A percentile compares a stretch with the other conserved stretches of the same genome.
Evolutionary conservation across 2,329 filamentous ascomycete species (phyloP).

Genomic region (Aspergillus fumigatus): DNA sequence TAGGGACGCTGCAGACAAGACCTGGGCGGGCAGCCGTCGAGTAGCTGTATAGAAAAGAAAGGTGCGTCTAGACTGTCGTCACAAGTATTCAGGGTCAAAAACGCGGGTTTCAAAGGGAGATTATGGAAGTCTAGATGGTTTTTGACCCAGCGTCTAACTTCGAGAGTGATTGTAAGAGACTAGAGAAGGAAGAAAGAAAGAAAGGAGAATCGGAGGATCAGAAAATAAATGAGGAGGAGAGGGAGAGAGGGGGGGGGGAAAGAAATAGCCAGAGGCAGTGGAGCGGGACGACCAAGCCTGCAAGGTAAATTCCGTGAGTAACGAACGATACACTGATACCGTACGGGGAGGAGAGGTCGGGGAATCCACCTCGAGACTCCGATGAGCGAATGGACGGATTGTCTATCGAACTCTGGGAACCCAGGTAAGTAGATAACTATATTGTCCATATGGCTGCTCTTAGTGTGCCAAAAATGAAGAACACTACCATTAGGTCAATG

Average conservation of each 20-base stretch:
- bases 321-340: not conserved
- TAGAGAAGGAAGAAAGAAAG: constrained; percentile 7
- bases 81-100: constrained; percentile 17
- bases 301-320: not conserved
- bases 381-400: constrained; percentile 14
- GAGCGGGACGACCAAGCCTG: not conserved
- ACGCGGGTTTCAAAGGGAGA: constrained; percentile 15
- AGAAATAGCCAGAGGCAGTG: not conserved
- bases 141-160: constrained; percentile 20
- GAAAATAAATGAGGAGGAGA: constrained; percentile 14
- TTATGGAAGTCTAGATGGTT: constrained; percentile 4
- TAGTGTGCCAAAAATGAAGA: too few relatives aligned
- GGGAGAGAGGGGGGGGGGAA: constrained; percentile 17
- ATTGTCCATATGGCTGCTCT: too few relatives aligned
- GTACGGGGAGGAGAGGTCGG: constrained; percentile 17
- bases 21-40: constrained; percentile 12
- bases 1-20: constrained; percentile 16
- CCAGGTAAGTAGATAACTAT: not conserved
- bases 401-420: constrained; percentile 2
- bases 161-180: constrained; percentile 3
- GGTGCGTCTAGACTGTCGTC: constrained; percentile 21
- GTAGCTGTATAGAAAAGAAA: constrained; percentile 13
- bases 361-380: constrained; percentile 20
- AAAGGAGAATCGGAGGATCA: constrained; percentile 8
- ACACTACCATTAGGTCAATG: too few relatives aligned